These are phyloP conservation scores for Huntiella decipiens DNA, from an alignment of 2,329 filamentous ascomycete genomes.

Conservation along the genomic window DNA sequence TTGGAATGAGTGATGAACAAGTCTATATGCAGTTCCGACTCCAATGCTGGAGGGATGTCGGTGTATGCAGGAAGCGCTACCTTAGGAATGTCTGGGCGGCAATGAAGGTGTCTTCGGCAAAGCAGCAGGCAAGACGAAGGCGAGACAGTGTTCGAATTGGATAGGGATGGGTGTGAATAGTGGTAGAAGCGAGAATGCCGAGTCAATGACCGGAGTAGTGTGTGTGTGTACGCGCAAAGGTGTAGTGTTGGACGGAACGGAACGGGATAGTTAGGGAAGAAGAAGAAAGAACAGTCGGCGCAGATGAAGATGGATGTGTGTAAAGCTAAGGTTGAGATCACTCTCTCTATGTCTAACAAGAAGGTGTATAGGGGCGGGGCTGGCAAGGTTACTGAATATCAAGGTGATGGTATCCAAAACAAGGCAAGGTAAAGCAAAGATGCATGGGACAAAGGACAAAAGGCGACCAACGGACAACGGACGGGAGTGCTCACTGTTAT, in stretches of 20 bases:
- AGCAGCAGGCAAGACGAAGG: not conserved
- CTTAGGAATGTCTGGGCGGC: too few species aligned
- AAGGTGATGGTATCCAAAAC: constrained; percentile 1
- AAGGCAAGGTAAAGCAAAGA: not conserved
- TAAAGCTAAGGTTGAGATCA: not conserved
- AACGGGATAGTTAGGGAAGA: not conserved
- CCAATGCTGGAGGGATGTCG: not conserved
- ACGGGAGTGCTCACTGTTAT: constrained; percentile 4
- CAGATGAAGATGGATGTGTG: not conserved
- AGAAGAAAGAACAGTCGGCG: too few species aligned
- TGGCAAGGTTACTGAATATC: not conserved
- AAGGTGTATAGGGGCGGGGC: not conserved
- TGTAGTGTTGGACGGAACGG: not conserved
- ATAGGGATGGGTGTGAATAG: not conserved
- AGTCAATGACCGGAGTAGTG: not conserved
- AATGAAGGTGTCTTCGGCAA: not conserved
- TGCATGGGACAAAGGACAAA: constrained; percentile 3
- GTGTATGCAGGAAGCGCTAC: not conserved
- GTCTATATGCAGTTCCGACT: too few species aligned
- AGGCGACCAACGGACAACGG: not conserved
- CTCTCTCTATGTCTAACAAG: constrained; percentile 2
- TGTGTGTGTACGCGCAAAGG: not conserved
- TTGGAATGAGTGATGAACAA: not conserved
- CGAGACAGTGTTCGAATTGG: too few species aligned
- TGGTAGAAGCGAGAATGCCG: not conserved